phyloP scores from a whole-genome alignment of 2,329 filamentous ascomycete species.

The Ceratocystis smalleyi region DNA sequence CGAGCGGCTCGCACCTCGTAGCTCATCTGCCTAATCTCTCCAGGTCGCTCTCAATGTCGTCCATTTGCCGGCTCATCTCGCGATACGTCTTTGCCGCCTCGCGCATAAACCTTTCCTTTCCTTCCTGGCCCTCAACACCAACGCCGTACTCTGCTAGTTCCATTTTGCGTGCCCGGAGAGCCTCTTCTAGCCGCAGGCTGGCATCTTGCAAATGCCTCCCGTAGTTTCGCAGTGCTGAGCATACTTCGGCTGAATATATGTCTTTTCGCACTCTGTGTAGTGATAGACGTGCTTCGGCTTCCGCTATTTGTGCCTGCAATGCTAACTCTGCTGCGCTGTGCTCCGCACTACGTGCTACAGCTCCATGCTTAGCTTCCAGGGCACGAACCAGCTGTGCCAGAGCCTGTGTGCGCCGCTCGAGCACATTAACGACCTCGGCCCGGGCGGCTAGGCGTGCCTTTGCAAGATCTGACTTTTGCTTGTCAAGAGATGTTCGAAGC shows the following conservation, averaged over 20 bases:
- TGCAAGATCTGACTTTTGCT: slow-evolving; percentile 25
- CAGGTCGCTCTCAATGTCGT: slow-evolving; percentile 36
- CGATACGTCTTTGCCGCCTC: slow-evolving; percentile 38
- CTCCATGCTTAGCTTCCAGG: slow-evolving; percentile 41
- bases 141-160: slow-evolving; percentile 38
- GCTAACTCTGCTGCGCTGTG: slow-evolving; percentile 33
- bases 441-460: slow-evolving; percentile 28
- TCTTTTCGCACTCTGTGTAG: slow-evolving; percentile 25
- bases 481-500: slow-evolving; percentile 25
- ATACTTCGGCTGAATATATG: slow-evolving; percentile 32
- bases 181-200: slow-evolving; percentile 30
- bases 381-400: slow-evolving; percentile 32
- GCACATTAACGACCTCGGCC: slow-evolving; percentile 13
- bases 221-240: slow-evolving; percentile 33
- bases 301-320: slow-evolving; percentile 29
- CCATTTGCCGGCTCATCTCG: slow-evolving; percentile 35
- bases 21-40: slow-evolving; percentile 22
- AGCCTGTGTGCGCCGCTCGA: slow-evolving; percentile 27
- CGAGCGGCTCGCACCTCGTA: no score
- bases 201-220: slow-evolving; percentile 35
- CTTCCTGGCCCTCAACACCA: slow-evolving; percentile 23
- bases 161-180: slow-evolving; percentile 27
- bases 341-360: slow-evolving; percentile 35
- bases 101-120: slow-evolving; percentile 35
- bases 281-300: slow-evolving; percentile 26